A percentile compares a stretch with the other conserved stretches of the same genome.
Conservation (phyloP, 257 asterid genomes). For the Osmanthus fragrans region DNA sequence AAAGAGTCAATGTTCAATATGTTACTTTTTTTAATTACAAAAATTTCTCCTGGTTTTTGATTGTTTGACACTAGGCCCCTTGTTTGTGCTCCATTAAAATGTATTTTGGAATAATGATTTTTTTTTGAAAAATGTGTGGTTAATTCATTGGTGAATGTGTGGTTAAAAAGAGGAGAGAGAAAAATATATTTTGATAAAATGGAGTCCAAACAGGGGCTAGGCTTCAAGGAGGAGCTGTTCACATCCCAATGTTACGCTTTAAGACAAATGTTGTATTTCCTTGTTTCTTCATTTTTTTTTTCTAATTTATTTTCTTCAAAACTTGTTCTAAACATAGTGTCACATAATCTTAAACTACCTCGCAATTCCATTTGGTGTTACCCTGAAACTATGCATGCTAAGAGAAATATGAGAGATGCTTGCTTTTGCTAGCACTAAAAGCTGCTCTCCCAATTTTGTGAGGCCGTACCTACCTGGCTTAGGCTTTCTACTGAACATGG, state of each 20-base stretch:
- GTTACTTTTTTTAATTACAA: background rate
- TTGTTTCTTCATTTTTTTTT: background rate
- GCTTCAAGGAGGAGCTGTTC: background rate
- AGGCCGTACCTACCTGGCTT: background rate
- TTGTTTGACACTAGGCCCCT: background rate
- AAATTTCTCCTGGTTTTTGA: background rate
- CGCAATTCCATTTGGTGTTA: background rate
- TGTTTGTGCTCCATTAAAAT: too few relatives aligned
- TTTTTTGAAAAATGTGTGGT: too few relatives aligned
- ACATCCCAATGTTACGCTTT: background rate
- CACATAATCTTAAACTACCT: background rate
- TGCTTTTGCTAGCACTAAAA: background rate
- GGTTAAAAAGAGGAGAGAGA: too few relatives aligned
- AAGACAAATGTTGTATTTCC: background rate
- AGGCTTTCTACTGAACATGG: background rate
- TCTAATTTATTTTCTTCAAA: background rate
- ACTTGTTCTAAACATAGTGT: background rate
- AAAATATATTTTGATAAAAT: too few relatives aligned
- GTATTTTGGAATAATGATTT: too few relatives aligned
- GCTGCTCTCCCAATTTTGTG: background rate
- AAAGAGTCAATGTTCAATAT: background rate
- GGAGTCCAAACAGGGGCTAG: too few relatives aligned
- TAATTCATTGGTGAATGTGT: too few relatives aligned
- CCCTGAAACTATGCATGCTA: background rate
- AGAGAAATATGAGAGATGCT: background rate